These are phyloP conservation scores for Penicillium sp. DNA, from an alignment of 2,329 filamentous ascomycete species.

Conservation along the genomic window DNA sequence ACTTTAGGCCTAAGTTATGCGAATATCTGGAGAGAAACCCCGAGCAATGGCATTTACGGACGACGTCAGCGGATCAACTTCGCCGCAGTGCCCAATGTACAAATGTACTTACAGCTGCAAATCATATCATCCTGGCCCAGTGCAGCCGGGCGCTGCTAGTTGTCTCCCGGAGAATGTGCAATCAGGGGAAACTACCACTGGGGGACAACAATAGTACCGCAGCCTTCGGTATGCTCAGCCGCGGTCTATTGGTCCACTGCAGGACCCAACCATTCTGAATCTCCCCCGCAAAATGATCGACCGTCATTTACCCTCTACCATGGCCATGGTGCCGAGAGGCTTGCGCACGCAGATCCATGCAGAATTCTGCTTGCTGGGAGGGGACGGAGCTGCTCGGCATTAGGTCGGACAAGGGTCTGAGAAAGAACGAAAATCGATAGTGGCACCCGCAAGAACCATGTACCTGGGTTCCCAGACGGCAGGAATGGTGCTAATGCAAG, in stretches of 20 bases:
- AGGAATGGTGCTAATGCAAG: slow-evolving; percentile 16
- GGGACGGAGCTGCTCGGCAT: neutral
- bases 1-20: no score
- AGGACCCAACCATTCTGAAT: slow-evolving; percentile 10
- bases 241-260: slow-evolving; percentile 11
- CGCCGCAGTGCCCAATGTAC: no score
- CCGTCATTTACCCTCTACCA: slow-evolving; percentile 1
- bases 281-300: slow-evolving; percentile 17
- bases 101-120: slow-evolving; percentile 8
- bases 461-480: slow-evolving; percentile 8
- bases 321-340: slow-evolving; percentile 7
- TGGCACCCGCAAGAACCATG: slow-evolving; percentile 5
- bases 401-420: slow-evolving; percentile 11
- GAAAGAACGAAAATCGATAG: slow-evolving; percentile 17
- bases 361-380: neutral
- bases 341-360: slow-evolving; percentile 12
- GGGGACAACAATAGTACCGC: slow-evolving; percentile 2
- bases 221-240: slow-evolving; percentile 6
- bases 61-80: slow-evolving; percentile 1
- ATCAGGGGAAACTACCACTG: neutral
- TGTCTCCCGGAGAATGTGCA: slow-evolving; percentile 13
- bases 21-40: neutral
- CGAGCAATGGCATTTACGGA: slow-evolving; percentile 3
- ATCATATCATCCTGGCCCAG: slow-evolving; percentile 2
- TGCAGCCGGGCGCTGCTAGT: slow-evolving; percentile 8